Percentiles rank a stretch among this genome's conserved stretches.
These are phyloP conservation scores for Xerocomellus chrysenteron DNA, from an alignment of 768 basidiomycete species.

Conservation along the genomic window DNA sequence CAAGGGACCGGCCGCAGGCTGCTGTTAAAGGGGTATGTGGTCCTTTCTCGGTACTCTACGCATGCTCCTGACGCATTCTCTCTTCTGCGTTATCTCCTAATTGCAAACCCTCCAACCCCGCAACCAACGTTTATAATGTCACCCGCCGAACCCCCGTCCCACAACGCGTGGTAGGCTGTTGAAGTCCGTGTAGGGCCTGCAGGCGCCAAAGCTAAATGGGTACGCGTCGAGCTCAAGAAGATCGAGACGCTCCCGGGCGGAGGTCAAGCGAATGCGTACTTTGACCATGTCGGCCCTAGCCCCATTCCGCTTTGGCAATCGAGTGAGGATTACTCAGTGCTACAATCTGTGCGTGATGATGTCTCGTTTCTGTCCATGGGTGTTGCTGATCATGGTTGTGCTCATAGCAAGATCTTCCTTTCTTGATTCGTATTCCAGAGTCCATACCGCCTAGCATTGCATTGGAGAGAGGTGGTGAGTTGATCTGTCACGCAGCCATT, in stretches of 20 bases:
- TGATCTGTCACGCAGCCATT: not conserved
- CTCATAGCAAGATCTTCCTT: constrained; percentile 79
- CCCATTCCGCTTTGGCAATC: constrained; percentile 84
- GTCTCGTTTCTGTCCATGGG: not conserved
- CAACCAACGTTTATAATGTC: constrained; percentile 4
- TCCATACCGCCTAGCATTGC: constrained; percentile 85
- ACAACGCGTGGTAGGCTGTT: constrained; percentile 55
- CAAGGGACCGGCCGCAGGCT: constrained; percentile 74
- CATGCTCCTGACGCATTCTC: constrained; percentile 3
- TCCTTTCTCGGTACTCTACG: not conserved
- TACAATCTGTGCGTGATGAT: constrained; percentile 56
- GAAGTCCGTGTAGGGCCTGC: constrained; percentile 76
- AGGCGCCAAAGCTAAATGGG: constrained; percentile 89
- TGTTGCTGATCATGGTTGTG: not conserved
- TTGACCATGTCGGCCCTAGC: constrained; percentile 78
- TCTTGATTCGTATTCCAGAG: constrained; percentile 89
- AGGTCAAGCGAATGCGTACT: constrained; percentile 66
- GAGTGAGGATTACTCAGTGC: constrained; percentile 65
- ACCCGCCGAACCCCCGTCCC: not conserved
- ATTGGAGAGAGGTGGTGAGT: constrained; percentile 70
- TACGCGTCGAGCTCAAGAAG: constrained; percentile 88
- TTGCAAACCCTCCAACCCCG: not conserved
- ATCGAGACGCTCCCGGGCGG: constrained; percentile 81
- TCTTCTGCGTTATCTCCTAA: not conserved
- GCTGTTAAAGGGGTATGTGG: constrained; percentile 79